Conservation (phyloP, 306 rosid species). For the Neltuma alba region DNA sequence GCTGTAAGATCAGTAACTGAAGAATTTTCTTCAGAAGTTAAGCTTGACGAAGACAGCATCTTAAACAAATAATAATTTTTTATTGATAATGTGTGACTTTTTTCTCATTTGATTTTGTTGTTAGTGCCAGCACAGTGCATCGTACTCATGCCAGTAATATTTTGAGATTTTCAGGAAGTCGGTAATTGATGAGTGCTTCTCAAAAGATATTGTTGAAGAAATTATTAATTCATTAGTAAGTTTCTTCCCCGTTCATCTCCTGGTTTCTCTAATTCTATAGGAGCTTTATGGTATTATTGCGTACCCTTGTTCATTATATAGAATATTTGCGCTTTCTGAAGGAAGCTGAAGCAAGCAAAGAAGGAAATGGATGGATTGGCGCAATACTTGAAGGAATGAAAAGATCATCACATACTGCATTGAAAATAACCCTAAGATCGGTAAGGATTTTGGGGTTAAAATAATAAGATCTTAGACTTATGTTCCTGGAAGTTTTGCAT, state of each 20-base stretch:
- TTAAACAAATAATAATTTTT: conserved; percentile 68
- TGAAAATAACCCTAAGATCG: conserved; percentile 79
- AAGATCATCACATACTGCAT: conserved; percentile 84
- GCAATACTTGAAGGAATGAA: conserved; percentile 71
- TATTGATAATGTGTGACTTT: conserved; percentile 12
- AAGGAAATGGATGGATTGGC: conserved; percentile 82
- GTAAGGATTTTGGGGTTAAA: conserved; percentile 44
- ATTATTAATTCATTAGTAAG: conserved; percentile 79
- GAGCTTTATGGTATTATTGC: conserved; percentile 15
- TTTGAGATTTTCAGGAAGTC: conserved; percentile 64
- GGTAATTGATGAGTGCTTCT: conserved; percentile 76
- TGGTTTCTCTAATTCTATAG: neutral
- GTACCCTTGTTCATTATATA: conserved; percentile 20
- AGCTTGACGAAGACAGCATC: conserved; percentile 69
- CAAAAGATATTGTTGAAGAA: conserved; percentile 74
- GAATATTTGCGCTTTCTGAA: conserved; percentile 41
- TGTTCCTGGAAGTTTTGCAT: conserved; percentile 5
- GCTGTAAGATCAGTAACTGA: conserved; percentile 80
- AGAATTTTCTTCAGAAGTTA: conserved; percentile 67
- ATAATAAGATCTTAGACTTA: conserved; percentile 18
- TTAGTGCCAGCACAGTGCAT: neutral
- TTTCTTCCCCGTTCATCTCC: conserved; percentile 6
- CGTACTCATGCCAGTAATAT: conserved; percentile 13
- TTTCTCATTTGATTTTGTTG: conserved; percentile 14
- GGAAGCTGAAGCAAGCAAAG: conserved; percentile 76